A percentile compares a stretch with the other conserved stretches of the same genome.
Conservation (phyloP, 192 early-diverging fungal species). For the Spizellomyces sp. region DNA sequence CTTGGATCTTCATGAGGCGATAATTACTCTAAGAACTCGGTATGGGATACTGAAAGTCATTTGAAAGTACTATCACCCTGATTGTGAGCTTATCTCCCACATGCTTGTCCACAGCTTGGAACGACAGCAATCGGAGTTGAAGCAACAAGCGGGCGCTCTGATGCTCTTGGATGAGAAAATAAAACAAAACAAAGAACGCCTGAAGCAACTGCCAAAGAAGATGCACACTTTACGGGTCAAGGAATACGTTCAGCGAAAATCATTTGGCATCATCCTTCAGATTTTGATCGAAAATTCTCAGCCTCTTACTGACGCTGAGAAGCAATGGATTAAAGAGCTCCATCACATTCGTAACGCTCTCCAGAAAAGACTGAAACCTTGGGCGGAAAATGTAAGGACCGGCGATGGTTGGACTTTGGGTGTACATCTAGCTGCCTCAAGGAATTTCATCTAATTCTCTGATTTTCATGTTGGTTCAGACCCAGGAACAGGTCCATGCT, state of each 20-base stretch:
- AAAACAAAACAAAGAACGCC: conserved; percentile 38
- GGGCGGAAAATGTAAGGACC: not conserved
- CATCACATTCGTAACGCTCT: not conserved
- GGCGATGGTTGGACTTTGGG: not conserved
- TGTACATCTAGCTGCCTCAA: not conserved
- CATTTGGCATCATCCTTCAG: conserved; percentile 47
- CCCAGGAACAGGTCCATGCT: not conserved
- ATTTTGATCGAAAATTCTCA: conserved; percentile 63
- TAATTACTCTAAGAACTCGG: no score
- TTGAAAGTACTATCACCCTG: no score
- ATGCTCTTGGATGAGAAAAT: conserved; percentile 34
- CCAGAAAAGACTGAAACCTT: no score
- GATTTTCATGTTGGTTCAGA: not conserved
- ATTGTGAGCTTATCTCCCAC: not conserved
- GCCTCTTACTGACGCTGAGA: conserved; percentile 64
- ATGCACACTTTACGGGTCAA: not conserved
- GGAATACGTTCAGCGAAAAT: conserved; percentile 24
- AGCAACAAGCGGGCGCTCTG: conserved; percentile 6
- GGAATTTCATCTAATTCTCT: not conserved
- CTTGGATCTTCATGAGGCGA: no score
- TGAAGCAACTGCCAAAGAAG: conserved; percentile 1
- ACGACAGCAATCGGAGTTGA: conserved; percentile 44
- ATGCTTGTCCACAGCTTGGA: conserved; percentile 19
- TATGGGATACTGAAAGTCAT: no score
- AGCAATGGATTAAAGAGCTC: conserved; percentile 46